These are phyloP conservation scores for Botrytis hyacinthi DNA, from an alignment of 2,329 filamentous ascomycete species.

Conservation along the genomic window DNA sequence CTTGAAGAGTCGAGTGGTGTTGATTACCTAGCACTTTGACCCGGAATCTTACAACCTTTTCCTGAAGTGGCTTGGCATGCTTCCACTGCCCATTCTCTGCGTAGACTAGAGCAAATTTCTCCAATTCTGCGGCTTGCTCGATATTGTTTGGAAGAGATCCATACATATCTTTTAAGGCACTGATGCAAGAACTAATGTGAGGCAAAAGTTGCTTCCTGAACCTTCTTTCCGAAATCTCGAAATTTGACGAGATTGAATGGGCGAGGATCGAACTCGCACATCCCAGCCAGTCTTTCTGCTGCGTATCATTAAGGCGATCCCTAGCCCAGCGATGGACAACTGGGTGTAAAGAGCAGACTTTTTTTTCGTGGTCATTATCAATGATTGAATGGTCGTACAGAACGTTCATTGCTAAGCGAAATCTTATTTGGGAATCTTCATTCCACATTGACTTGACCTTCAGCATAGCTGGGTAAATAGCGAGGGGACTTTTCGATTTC, in stretches of 20 bases:
- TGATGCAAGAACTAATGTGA: constrained; percentile 20
- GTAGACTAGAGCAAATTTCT: constrained; percentile 34
- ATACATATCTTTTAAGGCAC: constrained; percentile 5
- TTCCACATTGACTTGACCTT: constrained; percentile 28
- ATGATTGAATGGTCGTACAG: constrained; percentile 32
- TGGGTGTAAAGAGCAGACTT: constrained; percentile 35
- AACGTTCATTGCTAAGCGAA: constrained; percentile 29
- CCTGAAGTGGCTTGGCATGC: constrained; percentile 29
- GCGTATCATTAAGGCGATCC: constrained; percentile 29
- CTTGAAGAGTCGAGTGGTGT: too few relatives aligned
- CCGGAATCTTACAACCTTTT: constrained; percentile 20
- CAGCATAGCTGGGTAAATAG: constrained; percentile 10
- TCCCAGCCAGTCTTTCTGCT: not conserved
- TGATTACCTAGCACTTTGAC: constrained; percentile 16
- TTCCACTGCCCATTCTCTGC: constrained; percentile 36
- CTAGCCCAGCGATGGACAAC: constrained; percentile 39
- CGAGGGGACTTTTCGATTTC: not conserved
- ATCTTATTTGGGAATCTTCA: constrained; percentile 28
- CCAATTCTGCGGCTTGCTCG: constrained; percentile 27
- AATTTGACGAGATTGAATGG: constrained; percentile 20
- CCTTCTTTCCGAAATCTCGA: constrained; percentile 22
- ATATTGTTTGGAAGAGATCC: constrained; percentile 22
- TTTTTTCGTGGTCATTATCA: constrained; percentile 19
- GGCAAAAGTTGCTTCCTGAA: constrained; percentile 31
- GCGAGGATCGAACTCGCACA: constrained; percentile 15